Percentiles rank a stretch among this genome's conserved stretches.
Evolutionary conservation across 1,139 yeast genomes (phyloP).

Genomic region (Suhomyces guaymorum): DNA sequence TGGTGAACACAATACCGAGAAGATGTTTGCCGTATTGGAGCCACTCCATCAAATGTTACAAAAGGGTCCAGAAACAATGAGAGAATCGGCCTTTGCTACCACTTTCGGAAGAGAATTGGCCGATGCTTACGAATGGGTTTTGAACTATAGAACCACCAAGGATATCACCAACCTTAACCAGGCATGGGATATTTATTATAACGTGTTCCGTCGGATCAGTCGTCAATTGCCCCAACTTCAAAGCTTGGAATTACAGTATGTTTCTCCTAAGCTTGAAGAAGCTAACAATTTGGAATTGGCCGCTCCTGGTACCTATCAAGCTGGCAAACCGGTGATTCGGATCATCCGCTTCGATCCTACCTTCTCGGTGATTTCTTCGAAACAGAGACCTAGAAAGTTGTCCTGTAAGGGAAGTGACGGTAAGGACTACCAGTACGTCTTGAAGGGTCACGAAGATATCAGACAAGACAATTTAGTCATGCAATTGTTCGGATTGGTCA

Average conservation of each 20-base stretch:
- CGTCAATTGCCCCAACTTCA: constrained; percentile 87
- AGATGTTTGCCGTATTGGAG: constrained; percentile 88
- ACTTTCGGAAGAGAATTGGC: constrained; percentile 91
- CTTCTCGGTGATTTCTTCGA: constrained; percentile 87
- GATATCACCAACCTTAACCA: constrained; percentile 89
- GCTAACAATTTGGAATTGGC: constrained; percentile 84
- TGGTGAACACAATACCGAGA: constrained; percentile 92
- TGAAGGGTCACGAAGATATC: constrained; percentile 97
- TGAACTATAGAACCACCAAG: constrained; percentile 78
- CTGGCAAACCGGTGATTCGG: constrained; percentile 76
- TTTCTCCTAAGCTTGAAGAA: constrained; percentile 82
- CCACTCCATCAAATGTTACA: constrained; percentile 84
- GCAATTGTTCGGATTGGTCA: constrained; percentile 96
- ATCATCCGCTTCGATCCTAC: constrained; percentile 80
- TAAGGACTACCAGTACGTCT: constrained; percentile 72
- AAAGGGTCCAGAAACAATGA: constrained; percentile 86
- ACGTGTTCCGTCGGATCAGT: constrained; percentile 87
- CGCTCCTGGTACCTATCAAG: constrained; percentile 88
- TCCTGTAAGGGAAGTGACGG: constrained; percentile 88
- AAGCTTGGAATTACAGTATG: constrained; percentile 86
- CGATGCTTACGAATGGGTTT: constrained; percentile 93
- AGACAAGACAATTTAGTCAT: constrained; percentile 96
- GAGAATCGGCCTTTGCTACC: constrained; percentile 91
- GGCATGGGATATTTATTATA: constrained; percentile 97
- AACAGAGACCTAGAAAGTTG: constrained; percentile 90